Conservation (phyloP, 768 basidiomycete genomes). For the Tremella mesenterica region DNA sequence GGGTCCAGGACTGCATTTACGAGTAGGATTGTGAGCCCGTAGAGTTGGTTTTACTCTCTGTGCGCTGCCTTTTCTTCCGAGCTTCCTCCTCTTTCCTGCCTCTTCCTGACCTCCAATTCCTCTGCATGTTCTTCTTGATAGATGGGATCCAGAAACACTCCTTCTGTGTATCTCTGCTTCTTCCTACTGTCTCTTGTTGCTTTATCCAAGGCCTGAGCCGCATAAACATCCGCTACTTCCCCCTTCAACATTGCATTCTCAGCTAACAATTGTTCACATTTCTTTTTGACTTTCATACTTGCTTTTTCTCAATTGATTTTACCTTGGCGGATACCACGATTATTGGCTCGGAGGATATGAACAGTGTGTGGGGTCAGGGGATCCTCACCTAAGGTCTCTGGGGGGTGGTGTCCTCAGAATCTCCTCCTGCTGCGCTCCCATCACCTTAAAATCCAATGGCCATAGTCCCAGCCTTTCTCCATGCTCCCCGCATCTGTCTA, state of each 20-base stretch:
- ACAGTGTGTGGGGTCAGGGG: no score
- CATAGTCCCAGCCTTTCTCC: constrained; percentile 9
- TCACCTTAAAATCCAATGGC: neutral
- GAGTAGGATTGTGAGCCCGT: neutral
- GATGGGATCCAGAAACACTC: neutral
- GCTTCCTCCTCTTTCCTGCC: neutral
- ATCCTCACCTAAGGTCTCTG: no score
- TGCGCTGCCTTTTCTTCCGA: neutral
- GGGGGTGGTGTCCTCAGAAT: no score
- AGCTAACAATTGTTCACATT: neutral
- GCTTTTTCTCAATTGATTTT: no score
- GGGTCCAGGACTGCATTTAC: neutral
- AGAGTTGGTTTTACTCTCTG: neutral
- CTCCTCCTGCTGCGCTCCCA: no score
- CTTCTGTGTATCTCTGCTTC: neutral
- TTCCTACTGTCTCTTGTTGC: constrained; percentile 5
- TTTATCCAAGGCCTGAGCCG: constrained; percentile 1
- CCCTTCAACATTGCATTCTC: neutral
- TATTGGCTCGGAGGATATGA: no score
- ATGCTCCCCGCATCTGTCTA: constrained; percentile 3
- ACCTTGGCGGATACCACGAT: no score
- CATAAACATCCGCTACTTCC: neutral
- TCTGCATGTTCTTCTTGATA: constrained; percentile 1
- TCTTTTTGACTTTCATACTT: constrained; percentile 5
- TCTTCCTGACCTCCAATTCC: neutral